Base-by-base conservation (phyloP, 2,329 filamentous ascomycete genomes). In the Teratosphaeria viscida region DNA sequence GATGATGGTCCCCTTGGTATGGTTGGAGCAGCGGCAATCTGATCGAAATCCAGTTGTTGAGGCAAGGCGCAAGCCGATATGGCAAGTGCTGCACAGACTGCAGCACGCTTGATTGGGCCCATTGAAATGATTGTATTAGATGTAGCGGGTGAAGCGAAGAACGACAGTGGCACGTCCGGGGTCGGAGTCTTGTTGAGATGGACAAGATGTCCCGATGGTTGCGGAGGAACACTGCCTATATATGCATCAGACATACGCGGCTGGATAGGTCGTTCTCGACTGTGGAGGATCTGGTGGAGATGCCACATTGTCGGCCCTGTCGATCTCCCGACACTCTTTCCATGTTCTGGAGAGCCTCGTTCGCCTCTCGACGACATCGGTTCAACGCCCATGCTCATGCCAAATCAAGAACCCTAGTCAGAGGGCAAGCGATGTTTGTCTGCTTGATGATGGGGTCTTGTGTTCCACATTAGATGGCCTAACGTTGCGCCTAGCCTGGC, bases 1-100 rank as follows among this genome's bases (percentile, higher is more conserved):
- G 59, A 54, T 12, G 57, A 55, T 19, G 64, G 64, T 7, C 64
- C 66, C 19, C 56, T 59, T n/a, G 66, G 54, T 2, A 66, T 60
- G n/a, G 58, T 62, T 7, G 64, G 64, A 32, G 64, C 66, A 54
- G 62, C 60, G 19, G 59, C 57, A 12, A 67, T 59, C 27, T 52
- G 54, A 27, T 57, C 61, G 37, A 66, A 59, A 35, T 66, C 61
- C 14, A 65, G 59, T 29, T 35, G 16, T 32, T 57, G 56, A 26
- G 56, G 56, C 5, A 52, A 23, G n/a, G 56, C 56, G 29, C n/a
- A 12, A 43, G 56, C 56, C 16, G 47, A 10, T 19, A 29, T n/a
- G 3, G 56, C 39, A 23, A 57, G 11, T n/a, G 39, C 56, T 49
- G 43, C 37, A 52, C 23, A 37, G 23, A 39, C 26, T 23, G 29